Base-by-base conservation (phyloP, 257 asterid genomes). In the Solanum medicagineum region DNA sequence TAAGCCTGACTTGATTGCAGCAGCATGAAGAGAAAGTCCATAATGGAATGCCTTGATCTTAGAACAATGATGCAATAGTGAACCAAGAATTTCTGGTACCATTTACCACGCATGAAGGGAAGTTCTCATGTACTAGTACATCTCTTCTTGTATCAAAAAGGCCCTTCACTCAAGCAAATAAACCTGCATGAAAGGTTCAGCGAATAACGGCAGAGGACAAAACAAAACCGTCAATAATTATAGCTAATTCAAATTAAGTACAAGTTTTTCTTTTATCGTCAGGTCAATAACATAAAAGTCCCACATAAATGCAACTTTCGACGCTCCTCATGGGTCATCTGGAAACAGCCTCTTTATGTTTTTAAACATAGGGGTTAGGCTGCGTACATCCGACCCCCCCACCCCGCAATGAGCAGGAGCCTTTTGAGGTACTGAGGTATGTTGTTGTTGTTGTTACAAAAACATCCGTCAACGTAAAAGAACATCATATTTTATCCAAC, bases 1-100 rank as follows among this genome's bases (percentile, higher is more conserved):
- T 51, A 47, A 59, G 83, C 95, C 97, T 49, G 91, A 77, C 87
- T 93, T 95, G 86, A 93, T 87, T 2, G 92, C 92, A 54, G 84
- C 87, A 7, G 95, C 97, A 57, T 95, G 97, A 59, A 95, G 91
- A 8, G 91, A 86, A 51, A 88, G 65, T 51, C 95, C 95, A 40
- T 63, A 26, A 8, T 83, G 85, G 68, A 90, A 83, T 12, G 88
- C 85, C 85, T 87, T 91, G 53, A 89, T 71, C 88, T 89, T 95
- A 81, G 95, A 89, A 93, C 97, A 93, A 40, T 87, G 85, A 86
- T 90, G 91, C 59, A 95, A 87, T 53, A 91, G 89, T 22, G 90
- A 90, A 84, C 92, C 93, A 29, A 95, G 89, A 60, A 68, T 86
- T 49, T 87, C 90, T 16, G 86, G 86, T 85, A 89, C 82, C 95